These are phyloP conservation scores for Penicillium glabrum DNA, from an alignment of 2,329 filamentous ascomycete species.

Conservation along the genomic window DNA sequence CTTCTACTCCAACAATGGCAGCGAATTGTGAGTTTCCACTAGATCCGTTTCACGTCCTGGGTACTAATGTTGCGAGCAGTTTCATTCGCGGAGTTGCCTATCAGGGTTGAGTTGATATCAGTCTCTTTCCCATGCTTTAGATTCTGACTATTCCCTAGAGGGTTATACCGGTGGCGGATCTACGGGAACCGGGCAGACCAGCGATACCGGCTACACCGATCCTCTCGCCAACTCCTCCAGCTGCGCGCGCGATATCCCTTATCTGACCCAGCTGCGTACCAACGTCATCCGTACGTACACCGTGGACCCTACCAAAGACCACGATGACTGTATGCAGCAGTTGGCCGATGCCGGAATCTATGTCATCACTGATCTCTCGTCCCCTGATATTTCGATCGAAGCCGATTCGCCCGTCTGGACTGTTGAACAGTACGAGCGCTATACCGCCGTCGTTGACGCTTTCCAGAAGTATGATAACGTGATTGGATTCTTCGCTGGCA, in stretches of 20 bases:
- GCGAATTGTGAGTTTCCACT: too few relatives aligned
- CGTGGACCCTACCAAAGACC: conserved; percentile 75
- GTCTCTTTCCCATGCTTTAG: too few relatives aligned
- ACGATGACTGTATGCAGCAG: conserved; percentile 79
- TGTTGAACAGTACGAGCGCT: too few relatives aligned
- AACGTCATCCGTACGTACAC: conserved; percentile 97
- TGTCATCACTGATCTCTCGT: conserved; percentile 84
- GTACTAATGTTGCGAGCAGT: too few relatives aligned
- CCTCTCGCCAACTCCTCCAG: conserved; percentile 70
- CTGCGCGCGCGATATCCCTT: conserved; percentile 84
- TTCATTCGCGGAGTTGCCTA: too few relatives aligned
- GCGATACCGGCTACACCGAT: conserved; percentile 63
- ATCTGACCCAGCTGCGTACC: conserved; percentile 74
- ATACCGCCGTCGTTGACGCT: conserved; percentile 21
- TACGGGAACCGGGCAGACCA: background rate
- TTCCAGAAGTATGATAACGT: conserved; percentile 93
- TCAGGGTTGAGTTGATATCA: too few relatives aligned
- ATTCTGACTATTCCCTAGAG: too few relatives aligned
- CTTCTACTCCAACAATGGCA: too few relatives aligned
- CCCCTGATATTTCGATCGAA: conserved; percentile 81
- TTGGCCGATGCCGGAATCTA: conserved; percentile 89
- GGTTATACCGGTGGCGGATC: background rate
- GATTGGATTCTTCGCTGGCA: conserved; percentile 97
- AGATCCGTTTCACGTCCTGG: too few relatives aligned
- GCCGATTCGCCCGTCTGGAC: conserved; percentile 54